A percentile compares a stretch with the other conserved stretches of the same genome.
Conservation (phyloP, 306 rosid genomes). For the Arachis stenosperma region DNA sequence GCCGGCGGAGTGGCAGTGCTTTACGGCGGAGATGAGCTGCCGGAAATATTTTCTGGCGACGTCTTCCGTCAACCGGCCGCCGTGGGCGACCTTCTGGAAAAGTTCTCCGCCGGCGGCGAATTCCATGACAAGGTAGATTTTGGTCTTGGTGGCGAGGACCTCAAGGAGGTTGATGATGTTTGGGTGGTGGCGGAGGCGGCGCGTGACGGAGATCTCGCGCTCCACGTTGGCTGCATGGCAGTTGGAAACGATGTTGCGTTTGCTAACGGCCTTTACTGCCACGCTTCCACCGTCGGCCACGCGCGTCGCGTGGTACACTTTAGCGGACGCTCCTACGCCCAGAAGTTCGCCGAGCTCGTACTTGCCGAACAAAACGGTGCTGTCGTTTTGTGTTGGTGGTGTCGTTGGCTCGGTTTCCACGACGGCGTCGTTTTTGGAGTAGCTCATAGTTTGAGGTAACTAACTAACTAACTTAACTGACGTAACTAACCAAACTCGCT, state of each 20-base stretch:
- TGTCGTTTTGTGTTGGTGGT: neutral
- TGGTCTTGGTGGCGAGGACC: conserved; percentile 75
- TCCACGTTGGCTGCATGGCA: conserved; percentile 57
- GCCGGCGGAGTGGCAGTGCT: conserved; percentile 71
- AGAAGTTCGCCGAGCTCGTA: conserved; percentile 60
- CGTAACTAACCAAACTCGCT: no score
- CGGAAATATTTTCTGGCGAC: conserved; percentile 68
- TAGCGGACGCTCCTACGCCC: conserved; percentile 79
- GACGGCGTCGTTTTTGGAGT: conserved; percentile 7
- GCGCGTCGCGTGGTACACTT: conserved; percentile 74
- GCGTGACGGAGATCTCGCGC: conserved; percentile 81
- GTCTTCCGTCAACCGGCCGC: conserved; percentile 62
- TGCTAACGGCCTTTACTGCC: conserved; percentile 78
- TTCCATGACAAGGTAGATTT: conserved; percentile 81
- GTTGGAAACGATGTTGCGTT: conserved; percentile 45
- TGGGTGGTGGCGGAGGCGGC: conserved; percentile 65
- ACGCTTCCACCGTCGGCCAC: conserved; percentile 58
- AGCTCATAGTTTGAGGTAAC: conserved; percentile 20
- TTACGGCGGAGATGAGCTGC: conserved; percentile 75
- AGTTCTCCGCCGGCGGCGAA: conserved; percentile 82
- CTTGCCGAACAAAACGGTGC: conserved; percentile 40
- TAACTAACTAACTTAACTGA: neutral
- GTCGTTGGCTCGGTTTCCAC: neutral
- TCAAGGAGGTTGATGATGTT: conserved; percentile 64
- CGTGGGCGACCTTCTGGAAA: conserved; percentile 44